Conservation (phyloP, 1,284 basidiomycete species). For the Phlebopus sp. region DNA sequence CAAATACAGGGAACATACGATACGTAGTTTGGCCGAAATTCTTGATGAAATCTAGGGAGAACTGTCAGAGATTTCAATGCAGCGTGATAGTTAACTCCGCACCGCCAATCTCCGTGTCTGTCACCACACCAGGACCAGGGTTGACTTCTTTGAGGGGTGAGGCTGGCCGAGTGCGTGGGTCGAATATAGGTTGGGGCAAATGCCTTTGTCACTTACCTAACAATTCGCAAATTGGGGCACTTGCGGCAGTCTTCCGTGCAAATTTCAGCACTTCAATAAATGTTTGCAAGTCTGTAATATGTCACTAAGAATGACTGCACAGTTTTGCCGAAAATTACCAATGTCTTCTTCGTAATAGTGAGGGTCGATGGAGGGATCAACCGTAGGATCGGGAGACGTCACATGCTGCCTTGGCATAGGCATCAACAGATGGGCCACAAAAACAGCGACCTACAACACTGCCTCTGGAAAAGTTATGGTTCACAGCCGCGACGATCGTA, state of each 20-base stretch:
- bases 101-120: conserved; percentile 18
- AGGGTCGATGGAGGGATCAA: conserved; percentile 40
- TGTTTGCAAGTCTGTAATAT: conserved; percentile 24
- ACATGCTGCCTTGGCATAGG: conserved; percentile 26
- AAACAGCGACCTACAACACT: conserved; percentile 29
- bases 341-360: conserved; percentile 40
- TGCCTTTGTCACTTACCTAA: conserved; percentile 3
- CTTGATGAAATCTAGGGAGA: conserved; percentile 16
- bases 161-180: background rate
- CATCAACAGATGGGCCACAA: background rate
- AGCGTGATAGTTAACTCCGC: background rate
- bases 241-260: conserved; percentile 32
- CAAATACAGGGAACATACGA: background rate
- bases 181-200: background rate
- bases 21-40: conserved; percentile 10
- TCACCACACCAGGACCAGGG: conserved; percentile 18
- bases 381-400: conserved; percentile 33
- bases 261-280: conserved; percentile 42
- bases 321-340: conserved; percentile 24
- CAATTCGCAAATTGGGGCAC: conserved; percentile 27
- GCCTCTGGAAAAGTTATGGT: conserved; percentile 35
- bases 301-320: background rate
- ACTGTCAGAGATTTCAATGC: background rate
- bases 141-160: conserved; percentile 15
- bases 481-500: conserved; percentile 28